phyloP scores from a whole-genome alignment of 2,329 filamentous ascomycete species.

The Beauveria asiatica region DNA sequence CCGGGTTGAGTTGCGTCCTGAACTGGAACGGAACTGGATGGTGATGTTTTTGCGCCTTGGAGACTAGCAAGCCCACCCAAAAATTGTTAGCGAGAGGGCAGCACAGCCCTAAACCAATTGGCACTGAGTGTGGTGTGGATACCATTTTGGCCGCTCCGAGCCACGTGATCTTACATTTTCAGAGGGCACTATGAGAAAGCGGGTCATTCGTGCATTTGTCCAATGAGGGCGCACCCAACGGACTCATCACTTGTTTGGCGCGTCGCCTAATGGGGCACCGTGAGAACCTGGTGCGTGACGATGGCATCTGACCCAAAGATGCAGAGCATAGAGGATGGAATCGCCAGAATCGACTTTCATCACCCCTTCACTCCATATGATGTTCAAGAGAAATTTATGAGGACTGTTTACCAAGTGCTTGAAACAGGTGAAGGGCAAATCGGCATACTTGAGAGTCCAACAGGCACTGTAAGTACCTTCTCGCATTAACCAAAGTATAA shows the following conservation, averaged over 20 bases:
- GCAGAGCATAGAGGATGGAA: constrained; percentile 14
- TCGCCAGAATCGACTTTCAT: constrained; percentile 55
- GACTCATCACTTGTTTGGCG: neutral
- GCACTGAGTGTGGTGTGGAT: constrained; percentile 1
- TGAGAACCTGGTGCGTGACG: neutral
- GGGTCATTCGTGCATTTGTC: neutral
- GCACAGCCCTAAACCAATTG: constrained; percentile 29
- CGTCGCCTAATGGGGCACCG: neutral
- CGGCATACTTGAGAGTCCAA: constrained; percentile 89
- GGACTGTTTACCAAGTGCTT: constrained; percentile 67
- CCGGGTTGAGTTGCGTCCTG: constrained; percentile 27
- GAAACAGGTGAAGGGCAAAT: constrained; percentile 63
- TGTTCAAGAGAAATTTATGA: constrained; percentile 86
- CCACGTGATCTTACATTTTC: constrained; percentile 23
- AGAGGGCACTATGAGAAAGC: neutral
- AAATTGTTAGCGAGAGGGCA: constrained; percentile 35
- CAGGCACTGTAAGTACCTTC: constrained; percentile 51
- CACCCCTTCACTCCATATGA: constrained; percentile 84
- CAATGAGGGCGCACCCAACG: neutral
- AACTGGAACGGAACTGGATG: constrained; percentile 26
- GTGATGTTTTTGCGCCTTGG: constrained; percentile 31
- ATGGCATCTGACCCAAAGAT: constrained; percentile 16
- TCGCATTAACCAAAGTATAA: neutral
- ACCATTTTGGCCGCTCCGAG: neutral
- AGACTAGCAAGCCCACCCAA: constrained; percentile 21